phyloP scores from a whole-genome alignment of 192 early-diverging fungal genomes.

The Lunasporangiospora selenospora region DNA sequence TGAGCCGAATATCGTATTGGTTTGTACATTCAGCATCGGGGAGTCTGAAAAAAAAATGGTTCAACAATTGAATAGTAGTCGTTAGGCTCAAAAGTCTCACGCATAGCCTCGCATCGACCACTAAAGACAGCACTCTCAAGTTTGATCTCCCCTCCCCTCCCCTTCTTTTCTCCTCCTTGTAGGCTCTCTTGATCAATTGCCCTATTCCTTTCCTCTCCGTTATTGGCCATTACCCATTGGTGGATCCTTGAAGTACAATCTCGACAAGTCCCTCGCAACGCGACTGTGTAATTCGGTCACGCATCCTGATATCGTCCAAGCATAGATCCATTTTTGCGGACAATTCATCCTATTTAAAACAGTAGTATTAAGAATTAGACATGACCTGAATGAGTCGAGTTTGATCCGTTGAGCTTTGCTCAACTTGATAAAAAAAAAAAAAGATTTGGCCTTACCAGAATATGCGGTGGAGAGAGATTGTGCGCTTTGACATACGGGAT shows the following conservation, averaged over 20 bases:
- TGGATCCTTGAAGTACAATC: conserved; percentile 1
- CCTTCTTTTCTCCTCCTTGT: too few species aligned
- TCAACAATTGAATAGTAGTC: neutral
- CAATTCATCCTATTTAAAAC: neutral
- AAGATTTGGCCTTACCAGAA: too few species aligned
- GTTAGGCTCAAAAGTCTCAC: neutral
- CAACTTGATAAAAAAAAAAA: neutral
- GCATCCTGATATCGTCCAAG: conserved; percentile 18
- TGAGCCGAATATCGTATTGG: conserved; percentile 62
- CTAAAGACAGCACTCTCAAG: neutral
- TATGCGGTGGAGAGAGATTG: too few species aligned
- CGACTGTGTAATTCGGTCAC: conserved; percentile 31
- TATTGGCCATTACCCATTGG: conserved; percentile 2
- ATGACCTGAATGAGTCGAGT: too few species aligned
- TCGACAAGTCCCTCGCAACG: conserved; percentile 50
- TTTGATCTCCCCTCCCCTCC: neutral
- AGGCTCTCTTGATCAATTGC: too few species aligned
- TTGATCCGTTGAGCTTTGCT: too few species aligned
- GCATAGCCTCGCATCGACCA: neutral
- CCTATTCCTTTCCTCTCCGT: too few species aligned
- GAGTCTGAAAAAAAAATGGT: too few species aligned
- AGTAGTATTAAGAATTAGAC: neutral
- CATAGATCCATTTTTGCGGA: conserved; percentile 32
- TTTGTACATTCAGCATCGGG: conserved; percentile 54
- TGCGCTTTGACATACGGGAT: too few species aligned